Conservation (phyloP, 805 yeast genomes). For the Blastobotrys terrestris region DNA sequence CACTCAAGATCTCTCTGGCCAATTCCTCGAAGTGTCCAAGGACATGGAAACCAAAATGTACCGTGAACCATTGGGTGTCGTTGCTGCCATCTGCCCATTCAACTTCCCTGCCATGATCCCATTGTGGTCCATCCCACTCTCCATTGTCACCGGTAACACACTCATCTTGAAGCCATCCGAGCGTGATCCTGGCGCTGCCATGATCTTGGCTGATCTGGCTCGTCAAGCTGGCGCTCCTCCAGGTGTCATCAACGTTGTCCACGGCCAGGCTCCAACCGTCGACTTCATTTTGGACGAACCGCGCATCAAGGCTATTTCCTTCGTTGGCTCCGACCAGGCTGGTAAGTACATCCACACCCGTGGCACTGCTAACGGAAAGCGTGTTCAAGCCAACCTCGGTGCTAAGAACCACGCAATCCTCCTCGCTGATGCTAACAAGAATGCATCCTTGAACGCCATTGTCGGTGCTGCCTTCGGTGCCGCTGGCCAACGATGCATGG, state of each 20-base stretch:
- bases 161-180: conserved; percentile 65
- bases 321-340: conserved; percentile 75
- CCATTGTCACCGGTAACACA: conserved; percentile 67
- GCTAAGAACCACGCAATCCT: conserved; percentile 75
- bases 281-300: conserved; percentile 66
- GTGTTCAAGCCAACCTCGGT: conserved; percentile 73
- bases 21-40: conserved; percentile 56
- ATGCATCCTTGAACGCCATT: conserved; percentile 56
- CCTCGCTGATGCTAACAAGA: conserved; percentile 65
- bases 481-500: conserved; percentile 82
- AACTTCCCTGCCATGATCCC: conserved; percentile 85
- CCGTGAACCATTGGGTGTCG: conserved; percentile 64
- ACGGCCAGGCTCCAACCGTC: conserved; percentile 68
- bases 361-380: conserved; percentile 62
- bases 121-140: conserved; percentile 58
- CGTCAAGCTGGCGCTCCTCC: conserved; percentile 71
- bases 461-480: conserved; percentile 79
- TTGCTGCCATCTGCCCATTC: conserved; percentile 74
- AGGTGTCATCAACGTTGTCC: conserved; percentile 66
- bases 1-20: conserved; percentile 56
- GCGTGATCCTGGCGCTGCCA: conserved; percentile 76
- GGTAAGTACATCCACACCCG: conserved; percentile 66
- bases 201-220: conserved; percentile 65
- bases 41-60: conserved; percentile 77
- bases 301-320: conserved; percentile 68